Evolutionary conservation across 306 rosid genomes (phyloP).

Genomic region (Pyrus betulifolia): DNA sequence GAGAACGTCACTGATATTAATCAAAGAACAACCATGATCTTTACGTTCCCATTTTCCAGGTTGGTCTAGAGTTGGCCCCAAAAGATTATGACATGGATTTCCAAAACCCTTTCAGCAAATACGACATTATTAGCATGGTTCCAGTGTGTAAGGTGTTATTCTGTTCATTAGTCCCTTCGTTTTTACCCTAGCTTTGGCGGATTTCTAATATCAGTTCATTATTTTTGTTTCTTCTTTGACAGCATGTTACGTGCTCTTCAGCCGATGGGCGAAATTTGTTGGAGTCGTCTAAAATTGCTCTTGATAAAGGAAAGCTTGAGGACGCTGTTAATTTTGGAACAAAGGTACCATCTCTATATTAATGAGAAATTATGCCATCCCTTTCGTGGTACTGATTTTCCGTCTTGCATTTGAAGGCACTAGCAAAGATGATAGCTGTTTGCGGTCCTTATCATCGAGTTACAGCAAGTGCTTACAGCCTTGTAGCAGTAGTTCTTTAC

Average conservation of each 20-base stretch:
- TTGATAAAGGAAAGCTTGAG: conserved; percentile 97
- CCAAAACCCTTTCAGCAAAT: conserved; percentile 60
- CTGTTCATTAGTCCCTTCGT: neutral
- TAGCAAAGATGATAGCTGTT: conserved; percentile 82
- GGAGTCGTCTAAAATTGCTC: conserved; percentile 88
- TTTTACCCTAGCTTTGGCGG: conserved; percentile 2
- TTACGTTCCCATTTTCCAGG: conserved; percentile 33
- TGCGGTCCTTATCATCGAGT: conserved; percentile 94
- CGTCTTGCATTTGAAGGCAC: conserved; percentile 46
- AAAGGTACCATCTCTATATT: conserved; percentile 44
- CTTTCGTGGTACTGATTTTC: neutral
- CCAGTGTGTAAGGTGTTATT: conserved; percentile 84
- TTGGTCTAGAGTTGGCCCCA: conserved; percentile 78
- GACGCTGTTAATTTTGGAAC: conserved; percentile 92
- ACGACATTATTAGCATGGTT: conserved; percentile 70
- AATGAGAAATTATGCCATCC: neutral
- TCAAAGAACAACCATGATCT: conserved; percentile 10
- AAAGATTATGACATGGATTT: conserved; percentile 82
- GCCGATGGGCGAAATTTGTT: conserved; percentile 84
- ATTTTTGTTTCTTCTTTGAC: conserved; percentile 17
- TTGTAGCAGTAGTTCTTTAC: conserved; percentile 94
- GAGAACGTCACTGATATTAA: neutral
- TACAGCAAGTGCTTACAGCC: conserved; percentile 96
- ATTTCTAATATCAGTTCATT: neutral
- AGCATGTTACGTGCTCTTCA: conserved; percentile 85